Base-by-base conservation (phyloP, 1,284 basidiomycete species). In the Tilletia horrida region DNA sequence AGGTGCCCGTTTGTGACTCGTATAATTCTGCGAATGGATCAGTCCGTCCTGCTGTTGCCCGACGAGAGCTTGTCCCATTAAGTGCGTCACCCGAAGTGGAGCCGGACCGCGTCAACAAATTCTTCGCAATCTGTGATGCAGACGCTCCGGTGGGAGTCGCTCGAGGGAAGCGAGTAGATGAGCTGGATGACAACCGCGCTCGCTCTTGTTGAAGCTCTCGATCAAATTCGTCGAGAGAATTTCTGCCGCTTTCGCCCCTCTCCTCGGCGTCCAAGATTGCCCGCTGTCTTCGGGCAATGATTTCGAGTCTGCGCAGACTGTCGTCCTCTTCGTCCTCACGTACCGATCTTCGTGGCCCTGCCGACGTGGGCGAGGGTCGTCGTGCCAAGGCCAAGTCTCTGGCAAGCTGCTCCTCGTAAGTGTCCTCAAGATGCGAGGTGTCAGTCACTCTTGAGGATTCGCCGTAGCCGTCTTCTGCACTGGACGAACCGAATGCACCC, bases 141-240 rank as follows among this genome's bases (percentile, higher is more conserved):
- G 48, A n/a, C 4, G 48, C 48, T 50, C n/a, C 48, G 48, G 4
- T n/a, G 4, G n/a, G 48, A 21, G 48, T 50, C 25, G 48, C 25
- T 50, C n/a, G 48, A 8, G 48, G 6, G 11, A 40, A 40, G 4
- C 35, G 35, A 6, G 35, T 40, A 11, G 11, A 40, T 23, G 50
- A 52, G 50, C 27, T 52, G 2, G 43, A 62, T 7, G 42, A 42
- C 8, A 62, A 7, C 18, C 23, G 18, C 47, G 63, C 40, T 18
- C 31, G 43, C 21, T 29, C 44, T 31, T 64, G 63, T 55, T 78
- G 78, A 13, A 80, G 68, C 65, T 80, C 76, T 11, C 71, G 63
- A 45, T 80, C 78, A 21, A 80, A 71, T 11, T 68, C 68, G 44
- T 80, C 78, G 71, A 80, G 70, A 1, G 65, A 64, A 29, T 68